A percentile compares a stretch with the other conserved stretches of the same genome.
Conservation (phyloP, 2,329 filamentous ascomycete species). For the Penicillium decumbens region DNA sequence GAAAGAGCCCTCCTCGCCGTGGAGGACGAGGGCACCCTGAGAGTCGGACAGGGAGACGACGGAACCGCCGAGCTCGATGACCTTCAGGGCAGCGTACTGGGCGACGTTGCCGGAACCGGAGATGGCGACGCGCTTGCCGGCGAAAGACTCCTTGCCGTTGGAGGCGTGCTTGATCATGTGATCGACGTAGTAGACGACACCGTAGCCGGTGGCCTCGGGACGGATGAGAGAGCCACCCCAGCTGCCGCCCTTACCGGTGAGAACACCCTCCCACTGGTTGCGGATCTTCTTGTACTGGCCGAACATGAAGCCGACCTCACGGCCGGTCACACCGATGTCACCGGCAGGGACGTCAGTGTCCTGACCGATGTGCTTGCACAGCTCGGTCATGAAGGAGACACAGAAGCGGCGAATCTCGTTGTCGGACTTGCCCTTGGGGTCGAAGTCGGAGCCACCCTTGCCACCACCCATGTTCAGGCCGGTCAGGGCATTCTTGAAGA, state of each 20-base stretch:
- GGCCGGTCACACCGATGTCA: slow-evolving; percentile 88
- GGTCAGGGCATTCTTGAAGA: slow-evolving; percentile 99
- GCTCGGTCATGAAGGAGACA: slow-evolving; percentile 90
- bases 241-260: slow-evolving; percentile 88
- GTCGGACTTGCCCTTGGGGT: slow-evolving; percentile 97
- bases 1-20: slow-evolving; percentile 63
- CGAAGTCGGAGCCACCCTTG: slow-evolving; percentile 97
- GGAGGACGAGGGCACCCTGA: slow-evolving; percentile 75
- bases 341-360: slow-evolving; percentile 95
- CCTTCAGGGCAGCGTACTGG: slow-evolving; percentile 94
- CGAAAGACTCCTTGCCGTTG: slow-evolving; percentile 72
- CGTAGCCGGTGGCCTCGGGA: slow-evolving; percentile 94
- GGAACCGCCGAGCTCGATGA: slow-evolving; percentile 88
- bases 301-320: slow-evolving; percentile 93
- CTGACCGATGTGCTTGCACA: slow-evolving; percentile 91
- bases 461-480: slow-evolving; percentile 94
- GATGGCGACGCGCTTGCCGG: slow-evolving; percentile 89
- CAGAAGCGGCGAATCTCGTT: slow-evolving; percentile 98
- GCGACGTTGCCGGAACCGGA: slow-evolving; percentile 97
- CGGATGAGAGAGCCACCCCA: slow-evolving; percentile 95
- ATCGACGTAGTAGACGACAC: slow-evolving; percentile 91
- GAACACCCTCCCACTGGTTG: slow-evolving; percentile 91
- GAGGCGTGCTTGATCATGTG: slow-evolving; percentile 90
- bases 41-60: slow-evolving; percentile 93
- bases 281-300: slow-evolving; percentile 83